Evolutionary conservation across 345 rosid genomes (phyloP).

Genomic region (Euphorbia peplus): DNA sequence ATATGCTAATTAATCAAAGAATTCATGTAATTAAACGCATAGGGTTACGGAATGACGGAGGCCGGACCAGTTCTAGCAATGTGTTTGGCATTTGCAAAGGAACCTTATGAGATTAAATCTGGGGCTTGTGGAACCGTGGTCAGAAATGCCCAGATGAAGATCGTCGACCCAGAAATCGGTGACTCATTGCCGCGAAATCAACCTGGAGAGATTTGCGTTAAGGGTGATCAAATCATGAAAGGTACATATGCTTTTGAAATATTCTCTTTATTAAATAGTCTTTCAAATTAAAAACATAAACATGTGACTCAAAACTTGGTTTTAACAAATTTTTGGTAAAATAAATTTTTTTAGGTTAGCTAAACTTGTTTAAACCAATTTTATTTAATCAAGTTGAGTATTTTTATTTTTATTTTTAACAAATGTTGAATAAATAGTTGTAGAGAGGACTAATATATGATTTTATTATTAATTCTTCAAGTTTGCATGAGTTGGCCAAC

Average conservation of each 20-base stretch:
- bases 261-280: neutral
- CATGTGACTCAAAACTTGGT: too few relatives aligned
- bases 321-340: too few relatives aligned
- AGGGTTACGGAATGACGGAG: conserved; percentile 98
- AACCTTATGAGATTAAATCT: conserved; percentile 59
- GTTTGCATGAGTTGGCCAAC: neutral
- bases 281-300: too few relatives aligned
- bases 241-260: conserved; percentile 37
- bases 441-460: too few relatives aligned
- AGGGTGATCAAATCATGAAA: conserved; percentile 87
- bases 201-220: conserved; percentile 77
- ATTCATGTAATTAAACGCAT: neutral
- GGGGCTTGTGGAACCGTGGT: conserved; percentile 88
- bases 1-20: neutral
- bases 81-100: conserved; percentile 75
- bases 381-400: too few relatives aligned
- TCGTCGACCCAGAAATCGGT: conserved; percentile 66
- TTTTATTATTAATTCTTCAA: neutral
- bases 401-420: too few relatives aligned
- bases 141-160: conserved; percentile 88
- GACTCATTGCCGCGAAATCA: conserved; percentile 52
- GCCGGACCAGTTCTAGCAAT: conserved; percentile 83
- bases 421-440: too few relatives aligned
- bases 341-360: too few relatives aligned
- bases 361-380: too few relatives aligned